Percentiles rank a stretch among this genome's conserved stretches.
These are phyloP conservation scores for Lentinula raphanica DNA, from an alignment of 768 basidiomycete genomes.

Conservation along the genomic window DNA sequence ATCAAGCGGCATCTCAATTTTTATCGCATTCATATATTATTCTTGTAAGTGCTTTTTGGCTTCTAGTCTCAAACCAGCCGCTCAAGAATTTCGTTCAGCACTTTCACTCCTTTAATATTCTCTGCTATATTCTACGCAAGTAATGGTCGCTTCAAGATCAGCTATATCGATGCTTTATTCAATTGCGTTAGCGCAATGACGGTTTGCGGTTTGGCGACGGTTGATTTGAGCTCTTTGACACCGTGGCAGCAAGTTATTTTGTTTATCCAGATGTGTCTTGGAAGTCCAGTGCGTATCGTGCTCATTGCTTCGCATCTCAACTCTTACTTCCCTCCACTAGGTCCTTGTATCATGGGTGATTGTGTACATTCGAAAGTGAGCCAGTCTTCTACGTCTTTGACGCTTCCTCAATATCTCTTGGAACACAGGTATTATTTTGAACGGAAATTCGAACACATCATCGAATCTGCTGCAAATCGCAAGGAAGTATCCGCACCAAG, in stretches of 20 bases:
- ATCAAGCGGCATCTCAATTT: conserved; percentile 56
- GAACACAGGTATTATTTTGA: conserved; percentile 62
- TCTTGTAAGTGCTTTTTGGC: conserved; percentile 43
- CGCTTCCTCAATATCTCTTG: not conserved
- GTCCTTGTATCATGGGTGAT: conserved; percentile 80
- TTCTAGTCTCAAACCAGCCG: not conserved
- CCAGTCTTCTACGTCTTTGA: conserved; percentile 1
- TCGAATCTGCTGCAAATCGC: conserved; percentile 37
- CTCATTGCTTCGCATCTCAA: not conserved
- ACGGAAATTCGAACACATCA: conserved; percentile 56
- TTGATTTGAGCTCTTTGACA: conserved; percentile 66
- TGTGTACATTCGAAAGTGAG: conserved; percentile 70
- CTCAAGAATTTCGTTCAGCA: conserved; percentile 35
- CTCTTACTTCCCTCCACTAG: conserved; percentile 27
- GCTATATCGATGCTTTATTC: conserved; percentile 77
- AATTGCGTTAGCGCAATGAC: conserved; percentile 74
- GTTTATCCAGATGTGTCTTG: conserved; percentile 75
- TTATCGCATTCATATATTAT: conserved; percentile 55
- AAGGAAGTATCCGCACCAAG: conserved; percentile 18
- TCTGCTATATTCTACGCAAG: conserved; percentile 79
- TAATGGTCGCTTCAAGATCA: conserved; percentile 54
- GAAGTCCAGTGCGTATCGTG: conserved; percentile 57
- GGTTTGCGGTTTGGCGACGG: conserved; percentile 69
- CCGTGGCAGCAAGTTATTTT: conserved; percentile 64
- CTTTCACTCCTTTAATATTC: conserved; percentile 71